These are phyloP conservation scores for Suillus discolor DNA, from an alignment of 768 basidiomycete genomes.

Conservation along the genomic window DNA sequence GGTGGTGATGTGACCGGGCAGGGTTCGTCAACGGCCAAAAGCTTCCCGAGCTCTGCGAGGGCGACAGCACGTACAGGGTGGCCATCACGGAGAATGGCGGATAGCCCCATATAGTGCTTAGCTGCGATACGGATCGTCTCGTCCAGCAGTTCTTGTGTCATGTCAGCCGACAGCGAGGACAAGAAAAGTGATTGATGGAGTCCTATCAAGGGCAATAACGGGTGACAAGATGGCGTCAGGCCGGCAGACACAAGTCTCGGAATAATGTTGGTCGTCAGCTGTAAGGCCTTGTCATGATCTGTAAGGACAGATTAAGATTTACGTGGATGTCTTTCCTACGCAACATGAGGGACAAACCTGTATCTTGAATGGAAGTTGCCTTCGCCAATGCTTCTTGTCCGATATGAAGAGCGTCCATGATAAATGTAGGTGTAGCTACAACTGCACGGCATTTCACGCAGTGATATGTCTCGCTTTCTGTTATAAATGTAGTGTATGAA, in stretches of 20 bases:
- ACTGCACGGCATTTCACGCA: constrained; percentile 59
- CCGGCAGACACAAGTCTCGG: constrained; percentile 62
- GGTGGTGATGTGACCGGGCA: constrained; percentile 35
- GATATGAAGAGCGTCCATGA: constrained; percentile 65
- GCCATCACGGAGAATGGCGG: constrained; percentile 53
- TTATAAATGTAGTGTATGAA: neutral
- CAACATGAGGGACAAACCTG: constrained; percentile 41
- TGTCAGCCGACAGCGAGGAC: constrained; percentile 41
- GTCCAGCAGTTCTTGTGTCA: constrained; percentile 58
- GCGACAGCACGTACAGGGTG: constrained; percentile 82
- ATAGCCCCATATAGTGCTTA: constrained; percentile 55
- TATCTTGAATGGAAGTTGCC: constrained; percentile 61
- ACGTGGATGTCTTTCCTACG: neutral
- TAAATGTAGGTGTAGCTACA: constrained; percentile 50
- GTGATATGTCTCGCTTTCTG: constrained; percentile 50
- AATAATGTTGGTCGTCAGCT: constrained; percentile 65
- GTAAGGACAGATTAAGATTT: constrained; percentile 8
- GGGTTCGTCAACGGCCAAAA: constrained; percentile 79
- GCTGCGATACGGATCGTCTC: constrained; percentile 61
- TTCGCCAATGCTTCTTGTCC: constrained; percentile 79
- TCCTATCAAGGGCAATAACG: constrained; percentile 74
- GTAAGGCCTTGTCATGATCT: constrained; percentile 63
- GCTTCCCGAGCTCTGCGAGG: constrained; percentile 78
- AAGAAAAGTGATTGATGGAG: constrained; percentile 72
- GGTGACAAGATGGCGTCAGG: constrained; percentile 70